Conservation (phyloP, 1,139 yeast species). For the Suhomyces maxii region DNA sequence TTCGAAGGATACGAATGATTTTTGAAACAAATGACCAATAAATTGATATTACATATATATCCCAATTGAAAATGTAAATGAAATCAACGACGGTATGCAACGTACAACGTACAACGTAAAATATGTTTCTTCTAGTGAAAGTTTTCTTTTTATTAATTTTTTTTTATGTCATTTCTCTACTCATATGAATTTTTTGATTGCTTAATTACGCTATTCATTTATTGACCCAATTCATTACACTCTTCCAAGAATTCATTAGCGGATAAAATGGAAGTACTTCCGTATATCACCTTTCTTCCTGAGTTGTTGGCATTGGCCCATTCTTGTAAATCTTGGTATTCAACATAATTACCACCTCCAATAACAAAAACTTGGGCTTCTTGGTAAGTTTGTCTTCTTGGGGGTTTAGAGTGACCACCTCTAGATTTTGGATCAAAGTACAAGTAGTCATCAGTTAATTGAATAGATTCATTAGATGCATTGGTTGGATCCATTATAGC, state of each 20-base stretch:
- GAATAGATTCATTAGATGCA: constrained; percentile 60
- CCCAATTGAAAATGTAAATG: no score
- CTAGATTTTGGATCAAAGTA: constrained; percentile 89
- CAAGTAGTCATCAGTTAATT: constrained; percentile 82
- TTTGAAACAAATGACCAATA: constrained; percentile 1
- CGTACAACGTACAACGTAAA: no score
- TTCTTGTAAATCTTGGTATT: constrained; percentile 90
- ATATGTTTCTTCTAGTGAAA: no score
- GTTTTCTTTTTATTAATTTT: background rate
- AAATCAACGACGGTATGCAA: no score
- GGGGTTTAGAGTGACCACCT: constrained; percentile 88
- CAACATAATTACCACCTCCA: constrained; percentile 95
- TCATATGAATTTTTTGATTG: background rate
- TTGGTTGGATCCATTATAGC: constrained; percentile 82
- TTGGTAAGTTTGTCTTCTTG: constrained; percentile 77
- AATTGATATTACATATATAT: background rate
- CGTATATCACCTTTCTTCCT: constrained; percentile 66
- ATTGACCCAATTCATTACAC: constrained; percentile 56
- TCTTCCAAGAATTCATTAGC: constrained; percentile 78
- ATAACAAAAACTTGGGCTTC: constrained; percentile 88
- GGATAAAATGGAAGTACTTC: constrained; percentile 78
- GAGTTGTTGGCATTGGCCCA: constrained; percentile 56
- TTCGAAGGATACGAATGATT: background rate
- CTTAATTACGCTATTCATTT: background rate
- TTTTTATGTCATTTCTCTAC: background rate